Conservation (phyloP, 2,329 filamentous ascomycete species). For the Cercospora citrullina region DNA sequence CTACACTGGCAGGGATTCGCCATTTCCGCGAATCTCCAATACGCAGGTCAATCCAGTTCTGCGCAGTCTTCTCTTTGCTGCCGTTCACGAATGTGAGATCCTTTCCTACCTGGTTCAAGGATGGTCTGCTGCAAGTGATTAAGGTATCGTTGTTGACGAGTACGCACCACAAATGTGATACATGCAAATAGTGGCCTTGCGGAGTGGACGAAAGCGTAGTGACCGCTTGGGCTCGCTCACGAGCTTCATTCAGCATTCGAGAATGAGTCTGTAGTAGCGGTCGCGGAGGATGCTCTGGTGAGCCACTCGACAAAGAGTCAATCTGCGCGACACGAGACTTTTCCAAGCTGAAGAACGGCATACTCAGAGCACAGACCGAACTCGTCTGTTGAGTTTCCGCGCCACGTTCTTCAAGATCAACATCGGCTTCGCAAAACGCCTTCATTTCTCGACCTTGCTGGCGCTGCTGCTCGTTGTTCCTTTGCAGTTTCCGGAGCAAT, state of each 20-base stretch:
- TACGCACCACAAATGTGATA: slow-evolving; percentile 20
- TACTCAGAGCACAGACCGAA: slow-evolving; percentile 17
- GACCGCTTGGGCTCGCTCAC: slow-evolving; percentile 17
- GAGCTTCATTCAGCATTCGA: slow-evolving; percentile 12
- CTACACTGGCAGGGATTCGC: neutral
- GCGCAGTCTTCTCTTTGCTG: neutral
- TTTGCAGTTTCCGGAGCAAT: slow-evolving; percentile 17
- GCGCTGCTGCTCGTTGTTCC: slow-evolving; percentile 22
- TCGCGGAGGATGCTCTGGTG: slow-evolving; percentile 15
- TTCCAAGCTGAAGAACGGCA: slow-evolving; percentile 18
- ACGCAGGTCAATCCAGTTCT: neutral
- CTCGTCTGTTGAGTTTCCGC: slow-evolving; percentile 7
- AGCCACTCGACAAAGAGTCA: slow-evolving; percentile 1
- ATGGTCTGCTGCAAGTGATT: slow-evolving; percentile 19
- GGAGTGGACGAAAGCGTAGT: slow-evolving; percentile 1
- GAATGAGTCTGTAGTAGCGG: slow-evolving; percentile 17
- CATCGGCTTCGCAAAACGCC: slow-evolving; percentile 17
- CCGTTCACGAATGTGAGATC: neutral
- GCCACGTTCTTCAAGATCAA: slow-evolving; percentile 12
- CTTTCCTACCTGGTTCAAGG: slow-evolving; percentile 7
- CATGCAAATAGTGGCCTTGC: slow-evolving; percentile 15
- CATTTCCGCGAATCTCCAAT: slow-evolving; percentile 11
- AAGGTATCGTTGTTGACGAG: slow-evolving; percentile 20
- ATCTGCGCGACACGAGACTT: neutral
- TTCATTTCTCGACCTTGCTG: slow-evolving; percentile 24